A percentile compares a stretch with the other conserved stretches of the same genome.
phyloP scores from a whole-genome alignment of 345 rosid genomes.

The Brassica carinata region DNA sequence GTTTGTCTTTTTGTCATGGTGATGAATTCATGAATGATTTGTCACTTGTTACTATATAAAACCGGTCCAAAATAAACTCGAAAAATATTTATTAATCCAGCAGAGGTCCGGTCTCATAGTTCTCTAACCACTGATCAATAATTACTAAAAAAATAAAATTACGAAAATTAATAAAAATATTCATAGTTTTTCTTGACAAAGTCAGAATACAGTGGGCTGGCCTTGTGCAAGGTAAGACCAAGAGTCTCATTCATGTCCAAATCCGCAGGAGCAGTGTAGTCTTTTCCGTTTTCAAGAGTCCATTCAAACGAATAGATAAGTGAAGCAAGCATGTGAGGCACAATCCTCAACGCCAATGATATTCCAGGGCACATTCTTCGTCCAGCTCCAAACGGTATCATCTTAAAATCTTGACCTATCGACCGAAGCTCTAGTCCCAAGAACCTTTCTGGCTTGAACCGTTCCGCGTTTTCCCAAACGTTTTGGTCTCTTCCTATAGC shows the following conservation, averaged over 20 bases:
- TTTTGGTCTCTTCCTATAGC: conserved; percentile 43
- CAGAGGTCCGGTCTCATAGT: neutral
- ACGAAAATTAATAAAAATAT: conserved; percentile 4
- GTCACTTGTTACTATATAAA: neutral
- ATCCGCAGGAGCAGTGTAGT: neutral
- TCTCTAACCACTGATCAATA: neutral
- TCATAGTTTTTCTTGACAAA: neutral
- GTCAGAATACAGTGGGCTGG: conserved; percentile 19
- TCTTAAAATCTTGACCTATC: conserved; percentile 21
- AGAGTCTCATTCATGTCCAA: conserved; percentile 30
- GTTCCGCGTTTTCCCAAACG: conserved; percentile 31
- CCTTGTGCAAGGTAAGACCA: conserved; percentile 28
- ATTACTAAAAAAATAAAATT: neutral
- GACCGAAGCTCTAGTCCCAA: conserved; percentile 12
- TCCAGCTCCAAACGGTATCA: conserved; percentile 34
- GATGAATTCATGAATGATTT: neutral
- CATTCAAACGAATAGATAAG: conserved; percentile 33
- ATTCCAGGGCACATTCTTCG: conserved; percentile 41
- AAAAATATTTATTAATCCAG: neutral
- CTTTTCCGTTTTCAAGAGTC: neutral
- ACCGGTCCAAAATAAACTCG: neutral
- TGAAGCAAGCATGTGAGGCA: conserved; percentile 42
- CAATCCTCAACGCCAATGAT: conserved; percentile 37
- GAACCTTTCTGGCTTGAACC: conserved; percentile 43
- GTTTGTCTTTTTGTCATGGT: neutral